These are phyloP conservation scores for Colletotrichum graminicola DNA, from an alignment of 2,329 filamentous ascomycete genomes.

Conservation along the genomic window DNA sequence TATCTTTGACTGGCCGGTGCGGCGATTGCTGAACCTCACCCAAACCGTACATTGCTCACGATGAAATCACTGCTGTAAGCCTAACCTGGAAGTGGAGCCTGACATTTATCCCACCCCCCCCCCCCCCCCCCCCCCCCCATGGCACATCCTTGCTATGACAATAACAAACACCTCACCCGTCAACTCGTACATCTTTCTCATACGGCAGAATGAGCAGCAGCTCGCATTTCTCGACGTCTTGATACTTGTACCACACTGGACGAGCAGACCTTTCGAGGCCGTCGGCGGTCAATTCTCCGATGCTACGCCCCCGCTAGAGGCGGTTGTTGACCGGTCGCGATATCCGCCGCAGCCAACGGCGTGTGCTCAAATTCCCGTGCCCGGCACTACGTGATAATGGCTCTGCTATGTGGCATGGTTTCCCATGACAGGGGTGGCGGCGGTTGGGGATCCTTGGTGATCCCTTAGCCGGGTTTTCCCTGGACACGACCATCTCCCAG, in stretches of 20 bases:
- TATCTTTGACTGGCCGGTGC: too few species aligned
- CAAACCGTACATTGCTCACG: too few species aligned
- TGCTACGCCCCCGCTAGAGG: not conserved
- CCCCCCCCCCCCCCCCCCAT: too few species aligned
- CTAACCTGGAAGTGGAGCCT: too few species aligned
- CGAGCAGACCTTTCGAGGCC: not conserved
- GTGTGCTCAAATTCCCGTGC: not conserved
- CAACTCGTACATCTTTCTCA: not conserved
- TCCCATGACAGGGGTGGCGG: too few species aligned
- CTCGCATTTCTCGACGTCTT: not conserved
- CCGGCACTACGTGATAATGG: not conserved
- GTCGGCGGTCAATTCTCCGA: not conserved
- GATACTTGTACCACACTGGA: not conserved
- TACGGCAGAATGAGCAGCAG: too few species aligned
- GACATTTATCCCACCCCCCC: too few species aligned
- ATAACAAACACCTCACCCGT: not conserved
- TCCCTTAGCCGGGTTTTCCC: not conserved
- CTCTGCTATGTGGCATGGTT: not conserved
- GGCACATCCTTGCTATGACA: not conserved
- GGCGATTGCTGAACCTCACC: too few species aligned
- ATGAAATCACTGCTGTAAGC: too few species aligned
- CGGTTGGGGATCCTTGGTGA: too few species aligned
- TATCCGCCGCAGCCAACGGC: too few species aligned
- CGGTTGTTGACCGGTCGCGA: not conserved
- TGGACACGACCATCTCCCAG: not conserved